Percentiles rank a stretch among this genome's conserved stretches.
These are phyloP conservation scores for Gyrodon lividus DNA, from an alignment of 768 basidiomycete species.

Conservation along the genomic window DNA sequence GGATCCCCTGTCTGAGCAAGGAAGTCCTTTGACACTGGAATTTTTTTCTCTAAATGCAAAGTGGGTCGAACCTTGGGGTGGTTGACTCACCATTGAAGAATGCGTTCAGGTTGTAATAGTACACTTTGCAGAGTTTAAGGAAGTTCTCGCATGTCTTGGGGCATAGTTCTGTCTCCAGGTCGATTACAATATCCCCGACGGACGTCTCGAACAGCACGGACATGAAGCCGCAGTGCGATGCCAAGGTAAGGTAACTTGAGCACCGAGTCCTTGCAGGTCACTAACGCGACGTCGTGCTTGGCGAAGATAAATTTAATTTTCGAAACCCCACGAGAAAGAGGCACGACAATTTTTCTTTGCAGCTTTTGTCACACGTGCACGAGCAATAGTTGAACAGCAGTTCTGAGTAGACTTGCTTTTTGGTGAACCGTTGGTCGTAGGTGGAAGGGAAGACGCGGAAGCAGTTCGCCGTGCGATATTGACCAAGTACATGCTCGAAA, in stretches of 20 bases:
- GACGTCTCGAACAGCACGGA: conserved; percentile 97
- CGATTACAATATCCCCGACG: conserved; percentile 94
- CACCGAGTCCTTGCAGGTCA: neutral
- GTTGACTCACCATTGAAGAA: conserved; percentile 90
- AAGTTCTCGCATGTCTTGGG: conserved; percentile 95
- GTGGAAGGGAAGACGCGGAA: neutral
- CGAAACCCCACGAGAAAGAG: no score
- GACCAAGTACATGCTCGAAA: neutral
- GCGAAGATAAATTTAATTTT: no score
- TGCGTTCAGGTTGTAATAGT: conserved; percentile 94
- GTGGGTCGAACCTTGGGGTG: neutral
- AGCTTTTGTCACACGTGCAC: neutral
- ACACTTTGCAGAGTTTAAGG: conserved; percentile 94
- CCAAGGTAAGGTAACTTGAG: neutral
- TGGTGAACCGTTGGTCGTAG: no score
- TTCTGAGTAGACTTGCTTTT: neutral
- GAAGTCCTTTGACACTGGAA: conserved; percentile 91
- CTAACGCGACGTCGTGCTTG: conserved; percentile 1
- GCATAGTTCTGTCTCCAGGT: conserved; percentile 87
- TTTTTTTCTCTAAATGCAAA: neutral
- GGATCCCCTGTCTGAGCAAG: conserved; percentile 97
- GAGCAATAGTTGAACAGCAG: neutral
- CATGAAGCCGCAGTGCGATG: conserved; percentile 46
- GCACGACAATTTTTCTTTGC: no score
- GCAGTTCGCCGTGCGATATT: neutral